Percentiles rank a stretch among this genome's conserved stretches.
Evolutionary conservation across 139 green algal genomes (phyloP).

Genomic region (Spirogloea muscicola): DNA sequence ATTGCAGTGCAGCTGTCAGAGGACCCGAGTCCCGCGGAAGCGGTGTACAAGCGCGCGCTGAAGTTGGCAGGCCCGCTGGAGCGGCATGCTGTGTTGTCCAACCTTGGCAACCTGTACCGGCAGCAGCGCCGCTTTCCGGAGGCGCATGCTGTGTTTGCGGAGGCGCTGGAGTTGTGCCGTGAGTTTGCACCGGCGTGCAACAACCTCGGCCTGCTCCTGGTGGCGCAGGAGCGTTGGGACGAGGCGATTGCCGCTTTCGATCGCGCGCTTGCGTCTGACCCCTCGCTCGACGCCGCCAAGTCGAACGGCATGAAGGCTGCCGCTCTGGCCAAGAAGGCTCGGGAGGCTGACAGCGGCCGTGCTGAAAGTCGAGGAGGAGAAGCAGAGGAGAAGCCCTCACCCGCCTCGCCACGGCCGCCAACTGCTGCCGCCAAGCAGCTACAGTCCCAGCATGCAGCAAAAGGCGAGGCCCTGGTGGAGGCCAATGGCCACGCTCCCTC

Average conservation of each 20-base stretch:
- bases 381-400: no score
- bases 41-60: constrained; percentile 11
- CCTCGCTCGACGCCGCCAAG: background rate
- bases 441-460: no score
- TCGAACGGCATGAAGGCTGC: constrained; percentile 4
- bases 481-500: no score
- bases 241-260: constrained; percentile 15
- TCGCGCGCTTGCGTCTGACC: background rate
- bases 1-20: background rate
- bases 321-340: background rate
- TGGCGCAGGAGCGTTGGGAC: background rate
- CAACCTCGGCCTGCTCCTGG: constrained; percentile 14
- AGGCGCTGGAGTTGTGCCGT: background rate
- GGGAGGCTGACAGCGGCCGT: no score
- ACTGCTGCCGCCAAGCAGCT: no score
- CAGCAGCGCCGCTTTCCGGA: constrained; percentile 2
- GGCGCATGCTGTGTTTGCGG: background rate
- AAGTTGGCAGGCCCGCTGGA: background rate
- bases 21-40: background rate
- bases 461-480: no score
- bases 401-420: no score
- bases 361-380: no score
- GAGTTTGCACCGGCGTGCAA: constrained; percentile 7
- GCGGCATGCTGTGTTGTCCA: constrained; percentile 2
- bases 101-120: constrained; percentile 13